Evolutionary conservation across 176 grass and related monocot genomes (phyloP).

Genomic region (Cocos nucifera): DNA sequence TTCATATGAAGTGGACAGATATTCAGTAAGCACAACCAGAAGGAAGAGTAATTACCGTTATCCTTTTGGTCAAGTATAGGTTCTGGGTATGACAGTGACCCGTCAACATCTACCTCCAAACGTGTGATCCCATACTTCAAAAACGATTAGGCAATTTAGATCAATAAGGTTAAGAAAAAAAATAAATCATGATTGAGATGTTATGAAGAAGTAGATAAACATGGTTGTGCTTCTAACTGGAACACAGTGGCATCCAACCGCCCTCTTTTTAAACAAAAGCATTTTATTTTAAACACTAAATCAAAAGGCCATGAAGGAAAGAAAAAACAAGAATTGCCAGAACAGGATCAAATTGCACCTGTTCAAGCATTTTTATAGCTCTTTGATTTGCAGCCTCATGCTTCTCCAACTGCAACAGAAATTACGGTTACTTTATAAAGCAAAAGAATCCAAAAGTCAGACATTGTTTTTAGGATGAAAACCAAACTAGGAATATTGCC

Average conservation of each 20-base stretch:
- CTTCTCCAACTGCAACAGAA: slow-evolving; percentile 37
- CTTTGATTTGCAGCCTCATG: slow-evolving; percentile 43
- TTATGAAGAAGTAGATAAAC: too few relatives aligned
- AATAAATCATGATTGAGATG: too few relatives aligned
- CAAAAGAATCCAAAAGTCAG: neutral
- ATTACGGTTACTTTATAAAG: neutral
- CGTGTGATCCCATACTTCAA: slow-evolving; percentile 74
- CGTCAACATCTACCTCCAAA: slow-evolving; percentile 63
- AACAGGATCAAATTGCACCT: slow-evolving; percentile 25
- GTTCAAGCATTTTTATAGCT: slow-evolving; percentile 45
- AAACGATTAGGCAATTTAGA: slow-evolving; percentile 8
- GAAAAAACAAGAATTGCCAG: neutral
- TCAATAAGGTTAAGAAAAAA: neutral
- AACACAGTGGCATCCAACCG: too few relatives aligned
- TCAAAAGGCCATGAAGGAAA: neutral
- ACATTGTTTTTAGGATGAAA: too few relatives aligned
- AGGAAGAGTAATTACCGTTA: slow-evolving; percentile 17
- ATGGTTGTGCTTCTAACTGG: too few relatives aligned
- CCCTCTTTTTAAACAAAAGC: too few relatives aligned
- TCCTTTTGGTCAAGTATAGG: slow-evolving; percentile 46
- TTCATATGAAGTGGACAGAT: neutral
- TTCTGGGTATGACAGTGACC: slow-evolving; percentile 53
- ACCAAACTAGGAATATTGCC: too few relatives aligned
- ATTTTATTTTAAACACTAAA: too few relatives aligned
- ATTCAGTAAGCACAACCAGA: neutral